Evolutionary conservation across 2,329 filamentous ascomycete genomes (phyloP).

Genomic region (Epichloe hybrida): DNA sequence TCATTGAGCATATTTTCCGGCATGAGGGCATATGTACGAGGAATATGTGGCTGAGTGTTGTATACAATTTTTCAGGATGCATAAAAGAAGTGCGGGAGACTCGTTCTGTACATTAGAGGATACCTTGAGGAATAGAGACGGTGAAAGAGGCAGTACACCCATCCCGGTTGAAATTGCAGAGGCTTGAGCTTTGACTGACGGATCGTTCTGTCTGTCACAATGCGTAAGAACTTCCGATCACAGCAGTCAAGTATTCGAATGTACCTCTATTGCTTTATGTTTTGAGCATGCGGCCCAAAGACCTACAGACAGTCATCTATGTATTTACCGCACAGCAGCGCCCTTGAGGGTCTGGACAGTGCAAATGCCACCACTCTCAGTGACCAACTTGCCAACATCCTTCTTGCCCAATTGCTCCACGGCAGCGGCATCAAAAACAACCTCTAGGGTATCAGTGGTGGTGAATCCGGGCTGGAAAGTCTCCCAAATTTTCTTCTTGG

Average conservation of each 20-base stretch:
- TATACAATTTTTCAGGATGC: not conserved
- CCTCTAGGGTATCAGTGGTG: conserved; percentile 67
- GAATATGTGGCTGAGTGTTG: not conserved
- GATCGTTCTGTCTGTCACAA: too few relatives aligned
- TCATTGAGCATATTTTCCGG: not conserved
- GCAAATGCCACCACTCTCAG: conserved; percentile 65
- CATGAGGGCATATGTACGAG: not conserved
- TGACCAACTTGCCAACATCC: conserved; percentile 55
- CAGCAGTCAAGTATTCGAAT: too few relatives aligned
- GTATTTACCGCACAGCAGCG: conserved; percentile 58
- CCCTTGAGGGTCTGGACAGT: conserved; percentile 69
- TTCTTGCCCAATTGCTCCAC: conserved; percentile 67
- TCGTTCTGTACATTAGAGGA: too few relatives aligned
- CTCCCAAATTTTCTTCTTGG: conserved; percentile 99
- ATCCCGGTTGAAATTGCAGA: too few relatives aligned
- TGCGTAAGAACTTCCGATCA: too few relatives aligned
- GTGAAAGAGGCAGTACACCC: too few relatives aligned
- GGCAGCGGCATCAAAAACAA: conserved; percentile 68
- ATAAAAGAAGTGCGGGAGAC: too few relatives aligned
- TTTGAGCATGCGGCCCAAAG: too few relatives aligned
- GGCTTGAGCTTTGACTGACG: too few relatives aligned
- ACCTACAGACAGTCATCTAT: too few relatives aligned
- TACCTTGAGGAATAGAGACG: too few relatives aligned
- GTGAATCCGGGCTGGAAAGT: conserved; percentile 92
- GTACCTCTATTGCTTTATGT: too few relatives aligned